Evolutionary conservation across 139 green algal genomes (phyloP), one percentile per base, ranked within the genome.

Genomic region (Tetratostichococcus sp.): DNA sequence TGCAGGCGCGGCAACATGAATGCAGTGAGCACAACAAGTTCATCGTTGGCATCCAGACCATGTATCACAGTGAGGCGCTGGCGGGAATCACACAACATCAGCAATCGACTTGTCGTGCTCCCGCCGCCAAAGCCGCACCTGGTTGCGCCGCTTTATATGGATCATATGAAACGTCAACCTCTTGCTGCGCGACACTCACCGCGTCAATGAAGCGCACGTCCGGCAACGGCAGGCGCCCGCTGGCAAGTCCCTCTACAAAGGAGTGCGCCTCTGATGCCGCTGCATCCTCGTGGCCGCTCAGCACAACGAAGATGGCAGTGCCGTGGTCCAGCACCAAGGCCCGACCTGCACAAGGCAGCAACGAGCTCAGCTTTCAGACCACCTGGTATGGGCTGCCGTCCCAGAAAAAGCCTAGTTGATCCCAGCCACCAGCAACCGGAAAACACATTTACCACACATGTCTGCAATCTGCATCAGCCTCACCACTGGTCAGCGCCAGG

Each of bases 241-340:
- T 67, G 5, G 67, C 43, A 25, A 77, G 67, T 19, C 34, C 19
- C 25, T 35, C 58, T 25, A 57, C 30, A 62, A 62, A 62, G 50
- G 17, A 8, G 2, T 62, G 34, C 70, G 72, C 39, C 67, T 30
- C 68, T 78, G 25, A 69, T 35, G 59, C 39, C 62, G 22, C 16
- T 68, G 62, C 62, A 21, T 16, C 28, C 62, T 16, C 6, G n/a
- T 34, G 2, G 62, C 62, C 50, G 35, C 39, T 14, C 21, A 83
- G 28, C 79, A 82, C 86, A 0, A 76, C 79, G 72, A 84, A 86
- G 42, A 88, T 77, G 30, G 86, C 59, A 0, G 67, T 79, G 39
- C 82, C 84, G 34, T 84, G 69, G 76, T 88, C 82, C 75, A 89
- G 68, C 32, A 89, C 42, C 39, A 69, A 30, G 67, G 77, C 33